phyloP scores from a whole-genome alignment of 495 filamentous ascomycete genomes.

The Neurospora sp. region DNA sequence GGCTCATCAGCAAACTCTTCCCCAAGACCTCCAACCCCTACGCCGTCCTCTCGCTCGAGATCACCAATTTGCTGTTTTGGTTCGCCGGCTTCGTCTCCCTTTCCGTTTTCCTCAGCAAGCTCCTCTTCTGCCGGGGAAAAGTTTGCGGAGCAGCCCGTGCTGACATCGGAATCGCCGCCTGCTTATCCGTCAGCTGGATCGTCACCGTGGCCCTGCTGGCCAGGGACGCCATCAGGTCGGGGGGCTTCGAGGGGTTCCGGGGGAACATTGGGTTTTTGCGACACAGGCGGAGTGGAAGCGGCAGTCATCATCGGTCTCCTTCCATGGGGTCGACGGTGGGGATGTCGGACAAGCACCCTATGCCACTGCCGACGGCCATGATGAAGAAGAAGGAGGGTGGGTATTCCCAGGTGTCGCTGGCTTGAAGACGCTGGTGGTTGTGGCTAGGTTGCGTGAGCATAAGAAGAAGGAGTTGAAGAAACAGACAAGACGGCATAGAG shows the following conservation, averaged over 20 bases:
- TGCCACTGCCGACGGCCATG: neutral
- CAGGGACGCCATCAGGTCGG: conserved; percentile 27
- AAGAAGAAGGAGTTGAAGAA: neutral
- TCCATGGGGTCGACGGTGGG: neutral
- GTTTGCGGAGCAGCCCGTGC: conserved; percentile 41
- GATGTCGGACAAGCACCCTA: neutral
- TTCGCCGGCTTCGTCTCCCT: conserved; percentile 70
- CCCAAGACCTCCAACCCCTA: conserved; percentile 43
- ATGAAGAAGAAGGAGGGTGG: neutral
- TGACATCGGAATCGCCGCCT: conserved; percentile 35
- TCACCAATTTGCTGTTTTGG: conserved; percentile 67
- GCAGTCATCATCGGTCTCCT: neutral
- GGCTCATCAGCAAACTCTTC: conserved; percentile 47
- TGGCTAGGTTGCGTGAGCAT: neutral
- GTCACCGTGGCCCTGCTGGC: conserved; percentile 24
- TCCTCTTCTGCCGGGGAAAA: conserved; percentile 41
- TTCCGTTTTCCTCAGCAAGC: conserved; percentile 48
- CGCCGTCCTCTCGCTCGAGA: conserved; percentile 51
- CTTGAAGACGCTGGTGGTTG: neutral
- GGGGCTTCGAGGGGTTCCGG: conserved; percentile 10
- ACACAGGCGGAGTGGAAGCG: neutral
- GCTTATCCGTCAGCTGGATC: conserved; percentile 35
- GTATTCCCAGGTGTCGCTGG: neutral
- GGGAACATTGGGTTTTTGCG: neutral
- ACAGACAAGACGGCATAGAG: neutral